These are phyloP conservation scores for Coemansia sp. DNA, from an alignment of 192 early-diverging fungal genomes.

Conservation along the genomic window DNA sequence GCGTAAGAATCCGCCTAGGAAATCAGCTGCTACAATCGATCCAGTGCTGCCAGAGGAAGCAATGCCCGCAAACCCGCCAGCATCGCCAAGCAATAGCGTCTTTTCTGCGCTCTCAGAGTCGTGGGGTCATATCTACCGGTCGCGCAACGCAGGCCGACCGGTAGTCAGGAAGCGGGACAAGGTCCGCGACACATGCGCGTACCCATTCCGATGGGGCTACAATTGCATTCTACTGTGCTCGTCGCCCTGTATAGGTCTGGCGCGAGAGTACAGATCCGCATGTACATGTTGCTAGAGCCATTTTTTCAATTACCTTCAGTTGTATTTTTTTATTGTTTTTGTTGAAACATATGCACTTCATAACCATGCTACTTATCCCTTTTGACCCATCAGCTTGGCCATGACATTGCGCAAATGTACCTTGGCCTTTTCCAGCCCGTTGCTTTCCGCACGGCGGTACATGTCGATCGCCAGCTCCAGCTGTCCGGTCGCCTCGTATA, in stretches of 20 bases:
- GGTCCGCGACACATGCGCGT: constrained; percentile 27
- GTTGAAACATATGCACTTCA: no score
- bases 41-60: not conserved
- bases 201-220: constrained; percentile 37
- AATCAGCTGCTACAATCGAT: not conserved
- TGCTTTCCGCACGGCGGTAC: constrained; percentile 56
- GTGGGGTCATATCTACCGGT: constrained; percentile 43
- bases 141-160: constrained; percentile 13
- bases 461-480: constrained; percentile 62
- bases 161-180: constrained; percentile 9
- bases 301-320: no score
- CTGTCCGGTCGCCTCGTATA: constrained; percentile 62
- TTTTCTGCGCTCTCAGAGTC: constrained; percentile 22
- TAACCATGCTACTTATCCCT: no score
- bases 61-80: not conserved
- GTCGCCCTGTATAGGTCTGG: constrained; percentile 30
- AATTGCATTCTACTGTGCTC: constrained; percentile 51
- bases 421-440: constrained; percentile 61
- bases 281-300: constrained; percentile 3
- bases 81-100: constrained; percentile 1
- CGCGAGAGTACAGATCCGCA: constrained; percentile 14
- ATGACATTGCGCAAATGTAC: constrained; percentile 61
- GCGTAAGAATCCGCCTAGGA: not conserved
- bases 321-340: no score
- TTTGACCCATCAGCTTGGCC: constrained; percentile 35